Base-by-base conservation (phyloP, 148 eudicot genomes). In the Silene latifolia region DNA sequence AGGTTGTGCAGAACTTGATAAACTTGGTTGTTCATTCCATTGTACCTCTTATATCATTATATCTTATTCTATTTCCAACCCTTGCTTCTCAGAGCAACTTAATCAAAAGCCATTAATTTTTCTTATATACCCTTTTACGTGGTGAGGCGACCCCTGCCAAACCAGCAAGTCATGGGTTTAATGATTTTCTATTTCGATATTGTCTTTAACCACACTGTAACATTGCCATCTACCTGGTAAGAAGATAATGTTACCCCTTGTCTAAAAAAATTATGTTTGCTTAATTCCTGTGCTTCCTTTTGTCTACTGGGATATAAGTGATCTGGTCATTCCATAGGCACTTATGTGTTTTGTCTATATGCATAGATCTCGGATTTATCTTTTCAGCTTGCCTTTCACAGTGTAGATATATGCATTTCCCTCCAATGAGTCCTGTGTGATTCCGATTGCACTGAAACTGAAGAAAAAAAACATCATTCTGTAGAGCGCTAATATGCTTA, bases 1-100 rank as follows among this genome's bases (percentile, higher is more conserved):
- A 24, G 24, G 20, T 51, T 63, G 58, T 70, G 58, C 23, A 63
- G 53, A 29, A 63, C 17, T 64, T 71, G 35, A 53, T n/a, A 60
- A 73, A 15, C 44, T 19, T 4, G 29, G 27, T 10, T 12, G 8
- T 63, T 67, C 8, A 27, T 65, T 48, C 24, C 54, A 12, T 14
- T 2, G 47, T 27, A 8, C 8, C 19, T 27, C 25, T 65, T 19
- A 5, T 18, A 27, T 5, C 32, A 51, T 14, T 27, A 53, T 18
- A 29, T 14, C 44, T 72, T 72, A 58, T 18, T 39, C 15, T 15
- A 47, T 63, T 24, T 24, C 20, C 23, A 35, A 35, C 51, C 23
- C 9, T 66, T 39, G 24, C 70, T 29, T 44, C 15, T 44, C 25
- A 67, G 2, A 7, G 23, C 19, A 44, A 42, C 21, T 42, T 35